Evolutionary conservation across 371 early-diverging fungal species (phyloP).

Genomic region (Rhizomucor miehei): DNA sequence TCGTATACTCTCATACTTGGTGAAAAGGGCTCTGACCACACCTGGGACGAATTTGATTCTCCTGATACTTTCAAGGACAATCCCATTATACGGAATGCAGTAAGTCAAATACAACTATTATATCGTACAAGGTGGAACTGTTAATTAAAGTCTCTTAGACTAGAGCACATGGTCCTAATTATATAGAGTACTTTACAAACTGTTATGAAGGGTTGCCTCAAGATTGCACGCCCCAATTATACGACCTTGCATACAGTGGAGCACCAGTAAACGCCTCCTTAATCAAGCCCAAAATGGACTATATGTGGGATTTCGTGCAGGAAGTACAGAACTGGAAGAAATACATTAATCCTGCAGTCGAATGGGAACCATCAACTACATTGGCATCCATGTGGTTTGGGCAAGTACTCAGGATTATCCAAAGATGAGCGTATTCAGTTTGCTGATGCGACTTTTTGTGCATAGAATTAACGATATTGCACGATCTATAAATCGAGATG

Average conservation of each 20-base stretch:
- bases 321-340: slow-evolving; percentile 6
- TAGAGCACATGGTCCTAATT: slow-evolving; percentile 13
- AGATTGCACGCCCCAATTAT: slow-evolving; percentile 9
- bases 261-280: slow-evolving; percentile 2
- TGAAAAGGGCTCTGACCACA: slow-evolving; percentile 11
- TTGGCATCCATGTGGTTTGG: slow-evolving; percentile 12
- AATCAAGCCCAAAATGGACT: slow-evolving; percentile 3
- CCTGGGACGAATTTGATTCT: slow-evolving; percentile 10
- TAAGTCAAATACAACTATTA: no score
- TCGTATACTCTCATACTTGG: slow-evolving; percentile 13
- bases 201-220: slow-evolving; percentile 15
- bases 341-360: slow-evolving; percentile 6
- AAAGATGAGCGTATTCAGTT: no score
- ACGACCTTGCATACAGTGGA: slow-evolving; percentile 12
- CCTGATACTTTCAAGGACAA: slow-evolving; percentile 2
- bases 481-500: no score
- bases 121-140: background rate
- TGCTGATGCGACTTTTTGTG: no score
- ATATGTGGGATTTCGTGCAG: slow-evolving; percentile 6
- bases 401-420: background rate
- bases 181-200: slow-evolving; percentile 12
- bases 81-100: slow-evolving; percentile 8
- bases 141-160: background rate
- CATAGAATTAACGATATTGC: slow-evolving; percentile 8
- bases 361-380: slow-evolving; percentile 5